Evolutionary conservation across 371 early-diverging fungal species (phyloP).

Genomic region (Zychaea mexicana): DNA sequence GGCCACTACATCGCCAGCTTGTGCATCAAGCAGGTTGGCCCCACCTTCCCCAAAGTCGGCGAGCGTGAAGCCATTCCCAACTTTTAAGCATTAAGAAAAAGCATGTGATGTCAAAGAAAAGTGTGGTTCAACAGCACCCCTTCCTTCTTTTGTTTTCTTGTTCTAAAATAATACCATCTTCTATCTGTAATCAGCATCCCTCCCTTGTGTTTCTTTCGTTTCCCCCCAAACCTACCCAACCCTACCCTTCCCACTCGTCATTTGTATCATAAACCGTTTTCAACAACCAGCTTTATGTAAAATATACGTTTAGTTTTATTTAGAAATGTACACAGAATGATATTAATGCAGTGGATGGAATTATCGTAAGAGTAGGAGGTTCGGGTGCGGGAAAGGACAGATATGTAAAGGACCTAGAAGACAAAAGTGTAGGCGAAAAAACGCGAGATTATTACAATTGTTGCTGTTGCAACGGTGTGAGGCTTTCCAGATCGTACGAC

Average conservation of each 20-base stretch:
- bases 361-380: too few species aligned
- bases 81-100: slow-evolving; percentile 28
- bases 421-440: background rate
- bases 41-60: slow-evolving; percentile 72
- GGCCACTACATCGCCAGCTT: slow-evolving; percentile 92
- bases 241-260: background rate
- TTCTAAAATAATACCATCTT: background rate
- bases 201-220: background rate
- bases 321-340: background rate
- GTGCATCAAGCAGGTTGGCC: slow-evolving; percentile 89
- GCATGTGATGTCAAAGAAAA: too few species aligned
- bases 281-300: slow-evolving; percentile 4
- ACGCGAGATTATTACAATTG: background rate
- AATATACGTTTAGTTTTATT: background rate
- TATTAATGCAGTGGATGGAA: background rate
- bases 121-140: slow-evolving; percentile 2
- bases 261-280: slow-evolving; percentile 6
- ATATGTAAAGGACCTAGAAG: background rate
- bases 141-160: background rate
- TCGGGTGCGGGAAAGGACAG: background rate
- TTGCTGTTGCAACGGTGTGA: background rate
- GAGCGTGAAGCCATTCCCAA: slow-evolving; percentile 45
- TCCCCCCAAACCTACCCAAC: too few species aligned
- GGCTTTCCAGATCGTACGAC: slow-evolving; percentile 13
- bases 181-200: background rate